A percentile compares a stretch with the other conserved stretches of the same genome.
These are phyloP conservation scores for Cyberlindnera mycetangii DNA, from an alignment of 805 yeast genomes.

Conservation along the genomic window DNA sequence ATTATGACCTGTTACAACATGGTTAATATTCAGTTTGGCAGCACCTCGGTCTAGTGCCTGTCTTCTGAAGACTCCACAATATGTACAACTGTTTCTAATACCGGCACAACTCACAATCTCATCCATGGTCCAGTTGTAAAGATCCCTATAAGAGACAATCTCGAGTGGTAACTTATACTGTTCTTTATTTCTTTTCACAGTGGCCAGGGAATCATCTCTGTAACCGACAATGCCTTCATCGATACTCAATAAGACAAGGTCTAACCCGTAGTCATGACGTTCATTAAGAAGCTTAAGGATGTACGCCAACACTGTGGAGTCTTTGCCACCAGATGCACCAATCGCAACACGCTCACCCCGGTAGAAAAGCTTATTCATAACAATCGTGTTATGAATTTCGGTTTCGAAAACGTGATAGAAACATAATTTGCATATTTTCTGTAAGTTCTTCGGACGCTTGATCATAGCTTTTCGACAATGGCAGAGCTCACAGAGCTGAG, in stretches of 20 bases:
- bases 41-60: slow-evolving; percentile 98
- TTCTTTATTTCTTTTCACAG: slow-evolving; percentile 87
- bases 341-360: slow-evolving; percentile 89
- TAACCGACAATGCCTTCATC: slow-evolving; percentile 98
- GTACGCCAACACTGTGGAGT: slow-evolving; percentile 91
- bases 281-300: slow-evolving; percentile 85
- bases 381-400: slow-evolving; percentile 90
- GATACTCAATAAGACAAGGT: slow-evolving; percentile 76
- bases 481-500: slow-evolving; percentile 78
- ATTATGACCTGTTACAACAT: slow-evolving; percentile 96
- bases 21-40: slow-evolving; percentile 74
- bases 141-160: slow-evolving; percentile 80
- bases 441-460: slow-evolving; percentile 88
- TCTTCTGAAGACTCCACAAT: slow-evolving; percentile 95
- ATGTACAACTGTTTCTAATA: slow-evolving; percentile 89
- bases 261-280: slow-evolving; percentile 82
- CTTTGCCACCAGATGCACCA: slow-evolving; percentile 99
- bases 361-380: slow-evolving; percentile 61
- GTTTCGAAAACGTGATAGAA: slow-evolving; percentile 90
- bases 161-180: slow-evolving; percentile 81
- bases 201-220: slow-evolving; percentile 94
- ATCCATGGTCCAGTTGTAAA: slow-evolving; percentile 99
- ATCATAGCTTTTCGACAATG: slow-evolving; percentile 78
- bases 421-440: slow-evolving; percentile 86
- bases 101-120: slow-evolving; percentile 95